Evolutionary conservation across 257 asterid species (phyloP).

Genomic region (Orobanche coerulescens): DNA sequence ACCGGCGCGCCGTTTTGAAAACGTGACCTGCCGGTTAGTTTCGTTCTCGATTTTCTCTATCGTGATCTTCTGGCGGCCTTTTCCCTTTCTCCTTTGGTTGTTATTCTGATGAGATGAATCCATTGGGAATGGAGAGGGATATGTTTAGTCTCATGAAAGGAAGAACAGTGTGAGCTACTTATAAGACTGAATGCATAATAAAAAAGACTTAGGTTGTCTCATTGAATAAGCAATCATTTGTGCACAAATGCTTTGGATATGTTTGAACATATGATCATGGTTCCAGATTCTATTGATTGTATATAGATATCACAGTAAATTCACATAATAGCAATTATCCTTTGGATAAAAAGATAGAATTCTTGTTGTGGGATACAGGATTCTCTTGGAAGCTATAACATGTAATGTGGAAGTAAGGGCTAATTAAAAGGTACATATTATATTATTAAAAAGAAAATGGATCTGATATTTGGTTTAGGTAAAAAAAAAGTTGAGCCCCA

Average conservation of each 20-base stretch:
- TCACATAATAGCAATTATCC: neutral
- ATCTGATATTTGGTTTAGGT: neutral
- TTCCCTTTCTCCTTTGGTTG: neutral
- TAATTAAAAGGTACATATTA: neutral
- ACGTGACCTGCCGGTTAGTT: constrained; percentile 36
- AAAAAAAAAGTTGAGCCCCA: neutral
- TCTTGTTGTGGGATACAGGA: neutral
- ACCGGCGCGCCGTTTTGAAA: constrained; percentile 35
- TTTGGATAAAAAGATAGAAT: neutral
- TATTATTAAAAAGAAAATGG: neutral
- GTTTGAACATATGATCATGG: no score
- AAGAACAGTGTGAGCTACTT: neutral
- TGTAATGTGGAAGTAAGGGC: neutral
- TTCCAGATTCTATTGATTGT: neutral
- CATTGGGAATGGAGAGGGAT: neutral
- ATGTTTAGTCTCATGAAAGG: neutral
- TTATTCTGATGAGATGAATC: neutral
- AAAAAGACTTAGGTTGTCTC: neutral
- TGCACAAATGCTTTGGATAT: no score
- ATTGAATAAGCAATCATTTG: neutral
- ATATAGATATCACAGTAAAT: neutral
- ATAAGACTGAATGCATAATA: no score
- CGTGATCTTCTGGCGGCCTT: constrained; percentile 33
- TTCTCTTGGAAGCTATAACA: neutral
- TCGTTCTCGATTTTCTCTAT: constrained; percentile 29